These are phyloP conservation scores for Coprinellus micaceus DNA, from an alignment of 768 basidiomycete genomes.

Conservation along the genomic window DNA sequence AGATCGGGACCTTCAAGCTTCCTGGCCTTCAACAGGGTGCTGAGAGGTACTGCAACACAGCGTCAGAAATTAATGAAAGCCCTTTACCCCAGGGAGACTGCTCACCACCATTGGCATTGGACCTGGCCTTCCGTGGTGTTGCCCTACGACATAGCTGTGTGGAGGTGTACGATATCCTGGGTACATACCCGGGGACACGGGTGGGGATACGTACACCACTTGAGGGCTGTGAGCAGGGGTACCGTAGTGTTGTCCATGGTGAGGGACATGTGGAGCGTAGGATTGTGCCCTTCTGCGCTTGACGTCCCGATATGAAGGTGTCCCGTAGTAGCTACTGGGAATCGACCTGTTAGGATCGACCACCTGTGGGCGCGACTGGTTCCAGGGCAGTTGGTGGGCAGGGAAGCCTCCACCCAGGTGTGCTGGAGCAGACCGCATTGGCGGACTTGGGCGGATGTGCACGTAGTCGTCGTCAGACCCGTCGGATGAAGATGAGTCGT, in stretches of 20 bases:
- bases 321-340: conserved; percentile 14
- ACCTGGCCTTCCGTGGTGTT: conserved; percentile 9
- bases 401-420: conserved; percentile 16
- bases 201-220: conserved; percentile 17
- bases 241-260: conserved; percentile 6
- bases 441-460: conserved; percentile 19
- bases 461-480: conserved; percentile 18
- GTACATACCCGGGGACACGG: conserved; percentile 21
- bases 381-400: conserved; percentile 14
- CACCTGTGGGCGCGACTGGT: conserved; percentile 19
- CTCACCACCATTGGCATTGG: conserved; percentile 23
- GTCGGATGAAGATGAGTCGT: conserved; percentile 22
- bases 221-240: conserved; percentile 12
- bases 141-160: conserved; percentile 22
- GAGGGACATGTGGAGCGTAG: conserved; percentile 17
- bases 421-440: conserved; percentile 19
- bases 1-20: not conserved
- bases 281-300: conserved; percentile 9
- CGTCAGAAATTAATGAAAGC: conserved; percentile 2
- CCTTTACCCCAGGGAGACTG: conserved; percentile 3
- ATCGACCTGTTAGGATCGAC: conserved; percentile 11
- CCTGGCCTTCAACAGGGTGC: not conserved
- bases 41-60: not conserved
- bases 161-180: conserved; percentile 16
- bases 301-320: not conserved